Evolutionary conservation across 495 filamentous ascomycete genomes (phyloP).

Genomic region (Tuber aestivum): DNA sequence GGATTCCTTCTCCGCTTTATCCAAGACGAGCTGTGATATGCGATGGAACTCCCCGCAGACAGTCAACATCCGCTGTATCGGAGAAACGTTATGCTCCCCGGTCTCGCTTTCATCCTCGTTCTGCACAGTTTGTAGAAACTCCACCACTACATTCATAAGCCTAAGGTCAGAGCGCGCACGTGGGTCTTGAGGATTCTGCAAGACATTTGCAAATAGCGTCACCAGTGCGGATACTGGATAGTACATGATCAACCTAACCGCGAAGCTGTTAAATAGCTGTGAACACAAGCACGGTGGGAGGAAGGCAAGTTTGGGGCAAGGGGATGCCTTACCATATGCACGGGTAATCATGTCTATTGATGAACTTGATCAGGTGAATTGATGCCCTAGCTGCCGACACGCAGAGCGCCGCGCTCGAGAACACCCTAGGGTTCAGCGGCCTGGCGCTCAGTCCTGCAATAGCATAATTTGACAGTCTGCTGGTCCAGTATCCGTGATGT

Average conservation of each 20-base stretch:
- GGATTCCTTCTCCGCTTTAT: constrained; percentile 78
- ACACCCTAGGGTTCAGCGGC: constrained; percentile 87
- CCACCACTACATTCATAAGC: constrained; percentile 87
- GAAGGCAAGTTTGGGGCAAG: constrained; percentile 5
- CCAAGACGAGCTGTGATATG: constrained; percentile 85
- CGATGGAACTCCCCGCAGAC: constrained; percentile 93
- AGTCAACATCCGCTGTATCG: constrained; percentile 84
- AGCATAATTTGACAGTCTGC: constrained; percentile 86
- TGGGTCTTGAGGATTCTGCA: constrained; percentile 89
- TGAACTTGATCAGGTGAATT: constrained; percentile 89
- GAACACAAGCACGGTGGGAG: not conserved
- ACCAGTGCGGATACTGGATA: constrained; percentile 94
- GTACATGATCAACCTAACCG: constrained; percentile 80
- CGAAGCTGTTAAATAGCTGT: constrained; percentile 10
- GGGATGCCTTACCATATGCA: constrained; percentile 76
- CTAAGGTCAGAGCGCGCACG: constrained; percentile 81
- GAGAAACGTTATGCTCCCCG: constrained; percentile 57
- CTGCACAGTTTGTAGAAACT: constrained; percentile 63
- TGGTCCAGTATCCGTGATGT: constrained; percentile 98
- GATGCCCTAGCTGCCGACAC: constrained; percentile 87
- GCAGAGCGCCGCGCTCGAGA: constrained; percentile 86
- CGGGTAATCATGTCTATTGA: constrained; percentile 86
- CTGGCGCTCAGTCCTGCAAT: constrained; percentile 86
- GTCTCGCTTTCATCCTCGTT: constrained; percentile 59
- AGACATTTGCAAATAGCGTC: constrained; percentile 91